Evolutionary conservation across 108 stramenopile genomes (phyloP).

Genomic region (Conticribra guillardii): DNA sequence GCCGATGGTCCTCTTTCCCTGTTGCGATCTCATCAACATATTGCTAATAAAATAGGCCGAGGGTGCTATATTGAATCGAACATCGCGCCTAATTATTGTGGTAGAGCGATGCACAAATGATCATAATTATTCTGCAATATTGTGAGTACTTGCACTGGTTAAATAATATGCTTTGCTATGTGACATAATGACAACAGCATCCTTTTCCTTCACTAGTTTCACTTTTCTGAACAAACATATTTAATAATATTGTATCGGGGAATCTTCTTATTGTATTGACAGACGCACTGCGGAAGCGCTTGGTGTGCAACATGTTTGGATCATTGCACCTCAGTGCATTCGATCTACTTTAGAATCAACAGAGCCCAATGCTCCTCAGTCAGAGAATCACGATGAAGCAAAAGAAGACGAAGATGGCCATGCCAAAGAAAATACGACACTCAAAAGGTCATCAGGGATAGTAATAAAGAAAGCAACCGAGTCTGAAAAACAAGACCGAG

Average conservation of each 20-base stretch:
- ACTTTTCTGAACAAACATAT: not conserved
- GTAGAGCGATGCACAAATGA: constrained; percentile 88
- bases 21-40: not conserved
- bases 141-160: constrained; percentile 8
- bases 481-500: constrained; percentile 61
- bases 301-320: constrained; percentile 83
- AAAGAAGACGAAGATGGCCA: constrained; percentile 7
- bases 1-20: not conserved
- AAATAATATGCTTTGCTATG: not conserved
- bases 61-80: constrained; percentile 78
- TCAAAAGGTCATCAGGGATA: constrained; percentile 27
- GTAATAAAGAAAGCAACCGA: constrained; percentile 49
- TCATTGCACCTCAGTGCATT: constrained; percentile 72
- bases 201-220: not conserved
- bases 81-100: constrained; percentile 75
- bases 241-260: not conserved
- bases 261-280: too few relatives aligned
- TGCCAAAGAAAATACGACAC: constrained; percentile 24
- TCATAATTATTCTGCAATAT: constrained; percentile 75
- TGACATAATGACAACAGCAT: not conserved
- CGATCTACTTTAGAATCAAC: constrained; percentile 33
- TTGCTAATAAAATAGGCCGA: too few relatives aligned
- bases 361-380: not conserved
- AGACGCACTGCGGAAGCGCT: constrained; percentile 83
- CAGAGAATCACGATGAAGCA: constrained; percentile 11